Conservation (phyloP, 2,329 filamentous ascomycete genomes). For the Setomelanomma holmii region DNA sequence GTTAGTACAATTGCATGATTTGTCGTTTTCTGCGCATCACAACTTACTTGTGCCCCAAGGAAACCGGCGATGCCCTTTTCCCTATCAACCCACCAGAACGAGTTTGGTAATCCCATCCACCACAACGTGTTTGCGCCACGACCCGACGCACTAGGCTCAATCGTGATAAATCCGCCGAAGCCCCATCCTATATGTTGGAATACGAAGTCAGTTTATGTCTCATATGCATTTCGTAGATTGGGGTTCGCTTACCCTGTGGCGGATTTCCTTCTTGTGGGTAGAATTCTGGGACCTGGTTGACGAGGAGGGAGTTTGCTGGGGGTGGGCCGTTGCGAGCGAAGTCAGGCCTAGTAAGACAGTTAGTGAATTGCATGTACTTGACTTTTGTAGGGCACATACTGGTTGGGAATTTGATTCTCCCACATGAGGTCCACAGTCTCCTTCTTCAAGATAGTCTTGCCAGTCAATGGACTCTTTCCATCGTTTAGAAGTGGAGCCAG, state of each 20-base stretch:
- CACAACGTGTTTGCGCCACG: slow-evolving; percentile 59
- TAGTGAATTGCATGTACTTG: not conserved
- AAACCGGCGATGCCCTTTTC: slow-evolving; percentile 62
- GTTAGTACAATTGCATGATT: not conserved
- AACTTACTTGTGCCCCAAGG: slow-evolving; percentile 32
- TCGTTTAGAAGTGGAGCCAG: slow-evolving; percentile 69
- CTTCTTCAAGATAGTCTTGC: slow-evolving; percentile 60
- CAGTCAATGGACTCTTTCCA: slow-evolving; percentile 66
- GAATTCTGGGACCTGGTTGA: slow-evolving; percentile 58
- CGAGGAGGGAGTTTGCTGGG: slow-evolving; percentile 58
- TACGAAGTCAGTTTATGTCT: too few relatives aligned
- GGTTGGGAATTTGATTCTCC: slow-evolving; percentile 65
- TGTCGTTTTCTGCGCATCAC: not conserved
- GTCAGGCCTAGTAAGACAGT: slow-evolving; percentile 48
- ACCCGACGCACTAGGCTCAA: slow-evolving; percentile 57
- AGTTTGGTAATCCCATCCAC: slow-evolving; percentile 68
- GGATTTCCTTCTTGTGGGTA: slow-evolving; percentile 57
- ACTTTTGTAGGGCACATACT: slow-evolving; percentile 17
- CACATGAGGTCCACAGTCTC: slow-evolving; percentile 70
- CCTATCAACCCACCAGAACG: slow-evolving; percentile 69
- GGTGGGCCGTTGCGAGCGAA: slow-evolving; percentile 55
- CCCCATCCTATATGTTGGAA: too few relatives aligned
- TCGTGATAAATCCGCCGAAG: slow-evolving; percentile 63
- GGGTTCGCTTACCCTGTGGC: too few relatives aligned
- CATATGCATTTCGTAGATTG: too few relatives aligned